Base-by-base conservation (phyloP, 2,329 filamentous ascomycete species). In the Parastagonospora avenae region DNA sequence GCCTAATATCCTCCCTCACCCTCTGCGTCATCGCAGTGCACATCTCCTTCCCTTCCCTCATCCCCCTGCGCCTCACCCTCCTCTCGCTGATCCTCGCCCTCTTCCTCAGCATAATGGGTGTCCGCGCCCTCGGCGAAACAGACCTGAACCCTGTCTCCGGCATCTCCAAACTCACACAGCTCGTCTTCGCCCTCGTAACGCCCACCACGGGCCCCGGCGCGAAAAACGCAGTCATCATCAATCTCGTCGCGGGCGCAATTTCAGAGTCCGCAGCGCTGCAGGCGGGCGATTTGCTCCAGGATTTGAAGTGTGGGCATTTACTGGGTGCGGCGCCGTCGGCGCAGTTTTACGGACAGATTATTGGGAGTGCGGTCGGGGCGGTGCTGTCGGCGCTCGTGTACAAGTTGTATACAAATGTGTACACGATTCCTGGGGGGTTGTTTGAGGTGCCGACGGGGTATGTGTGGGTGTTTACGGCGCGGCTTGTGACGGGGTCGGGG, bases 391-490 rank as follows among this genome's bases (percentile, higher is more conserved):
- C 93, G 0, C 83, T 89, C 2, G 88, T 97, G 2, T 99, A 99
- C 73, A 87, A 87, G 51, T 79, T 97, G 11, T 99, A 99, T 68
- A 93, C 92, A 2, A 87, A 84, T 30, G 92, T 97, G 1, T 99
- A 99, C 67, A 80, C 86, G 33, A 89, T 99, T 5, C 94, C 94
- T 0, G 91, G 92, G 0, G 87, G 91, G 8, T 79, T 97, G 46
- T 97, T 99, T 72, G 89, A 96, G 68, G 92, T 96, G 1, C 94
- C 94, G 0, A 97, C 94, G 0, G 93, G 87, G 0, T 97, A 93
- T 70, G 92, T 99, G 4, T 99, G 94, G 94, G 90, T 99, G 46
- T 97, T 97, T 73, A 99, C 94, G 0, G 93, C 94, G 1, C 82
- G 94, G 12, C 81, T 99, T 2, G 92, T 99, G 8, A 97, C 92